Conservation (phyloP, 2,329 filamentous ascomycete genomes). For the Diaporthe caulivora region DNA sequence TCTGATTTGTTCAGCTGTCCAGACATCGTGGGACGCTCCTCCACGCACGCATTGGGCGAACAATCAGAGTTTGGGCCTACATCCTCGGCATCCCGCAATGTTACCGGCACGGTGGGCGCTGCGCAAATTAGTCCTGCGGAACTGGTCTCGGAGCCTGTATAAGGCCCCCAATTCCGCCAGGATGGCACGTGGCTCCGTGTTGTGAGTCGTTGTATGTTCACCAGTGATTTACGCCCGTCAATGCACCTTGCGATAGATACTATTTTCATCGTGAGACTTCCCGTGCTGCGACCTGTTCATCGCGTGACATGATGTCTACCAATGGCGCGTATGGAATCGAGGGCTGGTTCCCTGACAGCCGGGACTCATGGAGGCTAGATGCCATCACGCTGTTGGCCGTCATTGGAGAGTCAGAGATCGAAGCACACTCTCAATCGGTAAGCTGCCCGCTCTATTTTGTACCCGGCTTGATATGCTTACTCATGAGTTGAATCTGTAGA, state of each 20-base stretch:
- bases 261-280: neutral
- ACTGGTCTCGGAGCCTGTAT: neutral
- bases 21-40: neutral
- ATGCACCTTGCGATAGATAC: no score
- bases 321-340: conserved; percentile 4
- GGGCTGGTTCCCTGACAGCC: conserved; percentile 11
- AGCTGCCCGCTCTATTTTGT: conserved; percentile 50
- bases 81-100: neutral
- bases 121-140: neutral
- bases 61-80: conserved; percentile 6
- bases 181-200: no score
- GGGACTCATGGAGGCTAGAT: conserved; percentile 65
- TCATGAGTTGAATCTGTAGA: neutral
- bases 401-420: conserved; percentile 71
- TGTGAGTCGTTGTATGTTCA: neutral
- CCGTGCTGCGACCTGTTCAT: neutral
- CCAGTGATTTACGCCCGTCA: no score
- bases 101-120: neutral
- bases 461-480: neutral
- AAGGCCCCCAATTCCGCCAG: neutral
- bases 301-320: neutral
- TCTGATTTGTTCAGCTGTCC: neutral
- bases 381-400: conserved; percentile 73
- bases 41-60: neutral
- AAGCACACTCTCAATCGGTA: conserved; percentile 69